Evolutionary conservation across 2,329 filamentous ascomycete species (phyloP).

Genomic region (Aspergillus ruber): DNA sequence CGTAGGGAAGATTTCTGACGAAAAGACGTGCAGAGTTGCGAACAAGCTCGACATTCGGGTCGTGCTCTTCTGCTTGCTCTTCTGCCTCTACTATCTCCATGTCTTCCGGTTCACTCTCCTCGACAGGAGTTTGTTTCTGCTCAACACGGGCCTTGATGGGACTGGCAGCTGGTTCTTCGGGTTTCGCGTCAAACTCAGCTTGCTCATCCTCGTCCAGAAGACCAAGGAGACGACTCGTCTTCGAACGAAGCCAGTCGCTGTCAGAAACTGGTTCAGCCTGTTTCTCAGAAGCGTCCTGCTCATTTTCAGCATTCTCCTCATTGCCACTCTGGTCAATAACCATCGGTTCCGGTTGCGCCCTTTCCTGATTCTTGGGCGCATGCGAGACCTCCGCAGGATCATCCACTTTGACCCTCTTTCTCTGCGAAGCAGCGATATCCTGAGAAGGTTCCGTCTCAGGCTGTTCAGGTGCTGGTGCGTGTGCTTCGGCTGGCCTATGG

Average conservation of each 20-base stretch:
- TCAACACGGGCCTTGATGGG: constrained; percentile 7
- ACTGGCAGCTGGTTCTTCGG: constrained; percentile 11
- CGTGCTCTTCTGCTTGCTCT: constrained; percentile 17
- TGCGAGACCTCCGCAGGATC: constrained; percentile 56
- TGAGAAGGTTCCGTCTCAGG: constrained; percentile 16
- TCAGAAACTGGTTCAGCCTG: constrained; percentile 51
- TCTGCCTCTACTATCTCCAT: not conserved
- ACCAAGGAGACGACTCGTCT: constrained; percentile 79
- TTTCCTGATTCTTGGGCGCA: not conserved
- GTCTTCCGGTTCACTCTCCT: constrained; percentile 9
- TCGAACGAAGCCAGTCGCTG: constrained; percentile 84
- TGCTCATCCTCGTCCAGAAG: constrained; percentile 63
- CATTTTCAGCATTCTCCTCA: constrained; percentile 10
- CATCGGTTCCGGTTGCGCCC: constrained; percentile 17
- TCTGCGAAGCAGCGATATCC: constrained; percentile 38
- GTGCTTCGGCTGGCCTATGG: constrained; percentile 17
- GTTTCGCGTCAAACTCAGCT: constrained; percentile 35
- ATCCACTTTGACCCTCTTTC: constrained; percentile 39
- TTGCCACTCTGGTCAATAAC: constrained; percentile 17
- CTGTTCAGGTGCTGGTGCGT: not conserved
- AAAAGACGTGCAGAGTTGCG: constrained; percentile 72
- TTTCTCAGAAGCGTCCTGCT: constrained; percentile 18
- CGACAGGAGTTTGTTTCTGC: constrained; percentile 8
- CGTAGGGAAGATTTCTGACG: constrained; percentile 80
- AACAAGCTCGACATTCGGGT: constrained; percentile 55